phyloP scores from a whole-genome alignment of 148 eudicot genomes.

The Simmondsia chinensis region DNA sequence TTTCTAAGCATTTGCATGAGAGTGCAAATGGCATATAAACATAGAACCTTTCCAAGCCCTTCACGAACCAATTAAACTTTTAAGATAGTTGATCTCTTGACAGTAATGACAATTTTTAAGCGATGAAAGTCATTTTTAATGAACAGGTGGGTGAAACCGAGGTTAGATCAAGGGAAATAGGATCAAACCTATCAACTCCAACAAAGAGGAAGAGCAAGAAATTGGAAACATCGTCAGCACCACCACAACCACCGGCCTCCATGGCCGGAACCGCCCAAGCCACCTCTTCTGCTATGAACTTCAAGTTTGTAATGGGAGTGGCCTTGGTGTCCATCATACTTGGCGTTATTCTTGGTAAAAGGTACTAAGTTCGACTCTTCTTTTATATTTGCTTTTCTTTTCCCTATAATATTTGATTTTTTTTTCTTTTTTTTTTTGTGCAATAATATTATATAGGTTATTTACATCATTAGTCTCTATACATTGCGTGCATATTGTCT shows the following conservation, averaged over 20 bases:
- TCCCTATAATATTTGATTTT: not conserved
- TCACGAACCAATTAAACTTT: no score
- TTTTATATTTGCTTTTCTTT: not conserved
- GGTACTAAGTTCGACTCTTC: constrained; percentile 25
- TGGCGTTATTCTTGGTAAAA: constrained; percentile 79
- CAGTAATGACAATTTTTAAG: constrained; percentile 21
- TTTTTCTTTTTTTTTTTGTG: no score
- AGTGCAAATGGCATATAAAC: no score
- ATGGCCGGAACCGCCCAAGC: constrained; percentile 25
- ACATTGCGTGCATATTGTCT: no score
- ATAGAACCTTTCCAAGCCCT: no score
- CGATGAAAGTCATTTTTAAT: constrained; percentile 12
- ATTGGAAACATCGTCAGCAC: constrained; percentile 39
- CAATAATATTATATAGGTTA: no score
- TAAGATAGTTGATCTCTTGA: not conserved
- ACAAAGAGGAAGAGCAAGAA: constrained; percentile 64
- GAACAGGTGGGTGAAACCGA: constrained; percentile 27
- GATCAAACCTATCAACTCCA: constrained; percentile 36
- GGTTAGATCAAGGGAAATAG: constrained; percentile 67
- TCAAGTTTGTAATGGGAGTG: constrained; percentile 64
- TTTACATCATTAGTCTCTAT: no score
- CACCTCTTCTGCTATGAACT: constrained; percentile 28
- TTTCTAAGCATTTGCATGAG: no score
- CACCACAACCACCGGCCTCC: constrained; percentile 25
- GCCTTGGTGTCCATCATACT: constrained; percentile 77